Percentiles rank a stretch among this genome's conserved stretches.
phyloP scores from a whole-genome alignment of 108 stramenopile genomes.

The Nannochloropsis granulata region DNA sequence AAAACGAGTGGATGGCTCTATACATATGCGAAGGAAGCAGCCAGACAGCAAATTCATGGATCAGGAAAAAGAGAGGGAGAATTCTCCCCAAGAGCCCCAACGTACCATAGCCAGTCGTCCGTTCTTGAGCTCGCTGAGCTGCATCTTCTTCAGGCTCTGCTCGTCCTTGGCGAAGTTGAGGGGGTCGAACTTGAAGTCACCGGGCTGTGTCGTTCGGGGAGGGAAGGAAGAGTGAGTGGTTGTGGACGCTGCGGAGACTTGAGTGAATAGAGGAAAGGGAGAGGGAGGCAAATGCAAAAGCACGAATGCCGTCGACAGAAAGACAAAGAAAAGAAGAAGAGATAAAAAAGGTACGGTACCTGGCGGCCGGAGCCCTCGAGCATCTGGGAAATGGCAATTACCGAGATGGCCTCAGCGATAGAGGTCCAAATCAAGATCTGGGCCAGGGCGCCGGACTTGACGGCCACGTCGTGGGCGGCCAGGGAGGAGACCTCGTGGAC shows the following conservation, averaged over 20 bases:
- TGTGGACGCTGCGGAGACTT: no score
- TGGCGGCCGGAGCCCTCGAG: conserved; percentile 74
- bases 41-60: no score
- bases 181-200: conserved; percentile 81
- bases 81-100: background rate
- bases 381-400: conserved; percentile 52
- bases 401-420: conserved; percentile 8
- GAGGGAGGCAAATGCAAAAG: no score
- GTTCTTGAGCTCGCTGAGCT: conserved; percentile 73
- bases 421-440: conserved; percentile 28
- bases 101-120: conserved; percentile 77
- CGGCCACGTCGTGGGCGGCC: conserved; percentile 25
- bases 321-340: background rate
- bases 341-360: background rate
- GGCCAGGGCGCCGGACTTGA: conserved; percentile 19
- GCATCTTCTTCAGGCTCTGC: background rate
- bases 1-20: no score
- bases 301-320: no score
- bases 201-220: conserved; percentile 29
- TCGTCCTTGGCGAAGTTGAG: conserved; percentile 43
- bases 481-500: conserved; percentile 9
- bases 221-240: no score
- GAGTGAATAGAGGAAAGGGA: no score
- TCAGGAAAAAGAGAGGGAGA: no score
- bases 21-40: no score